A percentile compares a stretch with the other conserved stretches of the same genome.
Evolutionary conservation across 2,329 filamentous ascomycete species (phyloP).

Genomic region (Ceratocystis colombiana): DNA sequence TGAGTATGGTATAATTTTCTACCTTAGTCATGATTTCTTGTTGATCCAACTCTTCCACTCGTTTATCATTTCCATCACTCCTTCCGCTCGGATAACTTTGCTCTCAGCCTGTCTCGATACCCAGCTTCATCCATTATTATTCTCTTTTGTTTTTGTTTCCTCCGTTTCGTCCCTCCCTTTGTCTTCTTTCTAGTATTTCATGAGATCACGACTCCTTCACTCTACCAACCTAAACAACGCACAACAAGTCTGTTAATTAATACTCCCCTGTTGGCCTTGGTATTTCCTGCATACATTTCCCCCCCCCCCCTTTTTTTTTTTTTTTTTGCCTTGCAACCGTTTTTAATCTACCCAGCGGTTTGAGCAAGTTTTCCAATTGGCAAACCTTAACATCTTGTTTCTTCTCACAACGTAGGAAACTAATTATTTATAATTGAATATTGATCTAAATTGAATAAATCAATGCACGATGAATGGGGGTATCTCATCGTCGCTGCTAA

Average conservation of each 20-base stretch:
- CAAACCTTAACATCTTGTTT: background rate
- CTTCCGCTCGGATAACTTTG: background rate
- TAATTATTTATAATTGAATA: slow-evolving; percentile 5
- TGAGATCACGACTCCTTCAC: slow-evolving; percentile 6
- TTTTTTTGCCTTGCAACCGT: background rate
- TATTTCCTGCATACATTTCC: background rate
- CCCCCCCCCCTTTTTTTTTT: background rate
- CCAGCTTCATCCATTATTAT: background rate
- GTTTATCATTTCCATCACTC: slow-evolving; percentile 2
- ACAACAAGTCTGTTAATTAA: background rate
- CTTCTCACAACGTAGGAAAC: background rate
- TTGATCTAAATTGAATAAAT: background rate
- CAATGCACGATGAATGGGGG: background rate
- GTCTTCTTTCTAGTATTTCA: slow-evolving; percentile 7
- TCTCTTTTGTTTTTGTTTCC: background rate
- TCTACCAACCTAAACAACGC: background rate
- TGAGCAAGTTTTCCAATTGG: background rate
- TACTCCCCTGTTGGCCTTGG: background rate
- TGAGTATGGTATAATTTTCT: too few relatives aligned
- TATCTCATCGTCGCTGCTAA: background rate
- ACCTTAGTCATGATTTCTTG: background rate
- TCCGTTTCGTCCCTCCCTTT: slow-evolving; percentile 9
- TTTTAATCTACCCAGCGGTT: background rate
- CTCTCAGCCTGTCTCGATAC: background rate
- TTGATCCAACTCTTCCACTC: slow-evolving; percentile 4